Conservation (phyloP, 2,329 filamentous ascomycete genomes). For the Colletotrichum tropicicola region DNA sequence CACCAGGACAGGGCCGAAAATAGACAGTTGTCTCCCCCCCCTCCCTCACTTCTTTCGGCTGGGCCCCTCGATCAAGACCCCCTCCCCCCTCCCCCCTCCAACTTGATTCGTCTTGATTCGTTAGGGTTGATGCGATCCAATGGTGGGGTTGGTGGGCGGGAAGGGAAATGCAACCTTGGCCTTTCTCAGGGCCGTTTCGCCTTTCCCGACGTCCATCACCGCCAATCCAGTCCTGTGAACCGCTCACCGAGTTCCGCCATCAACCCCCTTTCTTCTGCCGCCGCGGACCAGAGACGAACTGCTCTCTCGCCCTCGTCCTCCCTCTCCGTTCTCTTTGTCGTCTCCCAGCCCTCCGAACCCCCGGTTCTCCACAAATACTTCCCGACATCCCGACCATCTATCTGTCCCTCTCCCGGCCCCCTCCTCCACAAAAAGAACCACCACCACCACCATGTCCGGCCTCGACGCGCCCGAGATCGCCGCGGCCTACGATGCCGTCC, state of each 20-base stretch:
- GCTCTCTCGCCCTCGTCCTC: neutral
- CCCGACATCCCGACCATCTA: neutral
- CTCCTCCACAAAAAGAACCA: neutral
- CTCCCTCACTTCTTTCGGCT: neutral
- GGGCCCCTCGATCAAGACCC: neutral
- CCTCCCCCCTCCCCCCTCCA: constrained; percentile 1
- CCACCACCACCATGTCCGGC: constrained; percentile 59
- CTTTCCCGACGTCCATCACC: constrained; percentile 19
- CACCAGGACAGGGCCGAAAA: neutral
- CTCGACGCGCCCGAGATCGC: constrained; percentile 66
- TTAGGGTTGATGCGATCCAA: constrained; percentile 11
- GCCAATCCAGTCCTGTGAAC: constrained; percentile 5
- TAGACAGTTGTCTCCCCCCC: neutral
- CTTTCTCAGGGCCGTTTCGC: constrained; percentile 23
- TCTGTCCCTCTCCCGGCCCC: neutral
- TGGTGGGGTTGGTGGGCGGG: constrained; percentile 17
- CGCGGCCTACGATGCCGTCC: constrained; percentile 73
- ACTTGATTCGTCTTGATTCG: constrained; percentile 27
- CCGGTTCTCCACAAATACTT: neutral
- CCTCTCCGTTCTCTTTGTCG: neutral
- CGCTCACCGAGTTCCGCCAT: constrained; percentile 13
- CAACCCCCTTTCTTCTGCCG: neutral
- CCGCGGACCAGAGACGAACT: neutral
- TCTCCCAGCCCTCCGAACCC: neutral
- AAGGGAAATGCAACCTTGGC: constrained; percentile 28